Conservation (phyloP, 805 yeast genomes). For the Saccharomyces jurei region DNA sequence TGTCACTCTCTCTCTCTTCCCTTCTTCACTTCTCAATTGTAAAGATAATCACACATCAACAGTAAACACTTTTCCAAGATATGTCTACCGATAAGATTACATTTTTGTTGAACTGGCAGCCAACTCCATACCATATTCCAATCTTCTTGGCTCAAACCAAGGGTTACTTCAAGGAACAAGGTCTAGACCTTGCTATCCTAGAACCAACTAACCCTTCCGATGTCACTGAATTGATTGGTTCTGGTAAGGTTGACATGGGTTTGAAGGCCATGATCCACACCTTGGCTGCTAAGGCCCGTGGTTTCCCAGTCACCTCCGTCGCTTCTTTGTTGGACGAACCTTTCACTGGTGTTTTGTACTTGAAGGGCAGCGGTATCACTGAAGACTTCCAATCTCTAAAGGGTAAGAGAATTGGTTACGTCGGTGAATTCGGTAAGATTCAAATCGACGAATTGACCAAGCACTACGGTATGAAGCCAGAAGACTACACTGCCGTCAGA, state of each 20-base stretch:
- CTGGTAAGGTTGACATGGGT: constrained; percentile 52
- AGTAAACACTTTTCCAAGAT: not conserved
- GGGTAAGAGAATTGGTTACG: constrained; percentile 49
- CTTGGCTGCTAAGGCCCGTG: constrained; percentile 51
- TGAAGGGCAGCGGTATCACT: constrained; percentile 44
- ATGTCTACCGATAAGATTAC: constrained; percentile 44
- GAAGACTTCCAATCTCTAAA: constrained; percentile 43
- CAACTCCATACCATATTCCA: constrained; percentile 51
- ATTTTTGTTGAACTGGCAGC: constrained; percentile 46
- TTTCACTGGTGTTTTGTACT: constrained; percentile 46
- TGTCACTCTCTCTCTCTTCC: not conserved
- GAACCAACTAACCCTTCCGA: constrained; percentile 54
- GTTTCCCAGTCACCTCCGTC: constrained; percentile 48
- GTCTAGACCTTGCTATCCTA: constrained; percentile 42
- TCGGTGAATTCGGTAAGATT: constrained; percentile 53
- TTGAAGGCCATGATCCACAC: constrained; percentile 55
- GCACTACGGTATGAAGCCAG: constrained; percentile 48
- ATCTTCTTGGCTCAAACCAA: constrained; percentile 41
- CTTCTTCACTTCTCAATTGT: not conserved
- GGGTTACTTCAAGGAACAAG: constrained; percentile 45
- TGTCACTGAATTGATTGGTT: constrained; percentile 49
- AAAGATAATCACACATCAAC: not conserved
- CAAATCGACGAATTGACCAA: constrained; percentile 49
- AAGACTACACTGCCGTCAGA: constrained; percentile 49
- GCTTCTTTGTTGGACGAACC: constrained; percentile 51